phyloP scores from a whole-genome alignment of 495 filamentous ascomycete genomes.

The Sordaria brevicollis region DNA sequence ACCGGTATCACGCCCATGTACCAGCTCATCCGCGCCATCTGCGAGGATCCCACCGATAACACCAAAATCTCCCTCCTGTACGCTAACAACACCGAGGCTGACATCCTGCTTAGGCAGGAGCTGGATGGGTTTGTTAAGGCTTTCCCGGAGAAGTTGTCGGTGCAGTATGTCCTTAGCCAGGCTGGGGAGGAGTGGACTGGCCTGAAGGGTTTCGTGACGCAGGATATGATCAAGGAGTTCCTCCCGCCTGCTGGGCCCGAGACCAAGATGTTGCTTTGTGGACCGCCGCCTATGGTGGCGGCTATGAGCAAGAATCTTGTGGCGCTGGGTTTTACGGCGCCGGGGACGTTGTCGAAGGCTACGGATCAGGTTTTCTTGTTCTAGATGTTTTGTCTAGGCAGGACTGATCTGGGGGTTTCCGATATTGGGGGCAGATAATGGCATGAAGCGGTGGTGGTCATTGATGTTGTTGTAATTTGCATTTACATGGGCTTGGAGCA shows the following conservation, averaged over 20 bases:
- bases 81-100: conserved; percentile 57
- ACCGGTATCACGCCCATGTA: conserved; percentile 51
- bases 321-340: conserved; percentile 61
- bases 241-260: conserved; percentile 29
- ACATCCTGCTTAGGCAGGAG: conserved; percentile 51
- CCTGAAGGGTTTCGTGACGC: conserved; percentile 24
- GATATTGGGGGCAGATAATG: not conserved
- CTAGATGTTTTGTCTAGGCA: conserved; percentile 38
- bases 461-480: not conserved
- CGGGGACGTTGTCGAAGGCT: conserved; percentile 66
- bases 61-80: conserved; percentile 41
- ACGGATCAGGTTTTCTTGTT: conserved; percentile 81
- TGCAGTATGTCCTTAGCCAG: conserved; percentile 36
- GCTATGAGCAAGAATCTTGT: conserved; percentile 80
- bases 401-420: too few relatives aligned
- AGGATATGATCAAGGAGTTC: conserved; percentile 18
- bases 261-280: conserved; percentile 69
- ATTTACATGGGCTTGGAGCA: not conserved
- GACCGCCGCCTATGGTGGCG: conserved; percentile 73
- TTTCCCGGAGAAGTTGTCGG: conserved; percentile 32
- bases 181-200: conserved; percentile 18
- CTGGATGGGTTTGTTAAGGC: conserved; percentile 34
- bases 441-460: not conserved
- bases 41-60: conserved; percentile 36
- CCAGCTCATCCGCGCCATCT: conserved; percentile 42